phyloP scores from a whole-genome alignment of 1,284 basidiomycete genomes.

The Apiotrichum gamsii region DNA sequence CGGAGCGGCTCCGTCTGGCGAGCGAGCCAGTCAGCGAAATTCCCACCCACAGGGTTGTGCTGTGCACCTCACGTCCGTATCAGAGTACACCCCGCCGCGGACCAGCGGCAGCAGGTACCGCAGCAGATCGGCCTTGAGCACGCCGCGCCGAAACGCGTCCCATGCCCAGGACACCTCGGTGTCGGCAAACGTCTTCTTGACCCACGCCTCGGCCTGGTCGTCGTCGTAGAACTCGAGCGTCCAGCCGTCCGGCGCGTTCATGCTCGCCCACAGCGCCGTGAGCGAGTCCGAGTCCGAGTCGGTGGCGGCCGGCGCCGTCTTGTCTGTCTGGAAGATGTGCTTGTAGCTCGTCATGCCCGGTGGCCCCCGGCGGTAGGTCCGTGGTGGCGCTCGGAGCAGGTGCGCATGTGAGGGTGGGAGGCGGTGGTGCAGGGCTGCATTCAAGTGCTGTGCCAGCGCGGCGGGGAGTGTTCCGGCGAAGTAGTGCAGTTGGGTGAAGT shows the following conservation, averaged over 20 bases:
- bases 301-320: slow-evolving; percentile 1
- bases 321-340: slow-evolving; percentile 40
- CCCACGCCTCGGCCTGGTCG: slow-evolving; percentile 32
- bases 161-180: slow-evolving; percentile 38
- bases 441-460: slow-evolving; percentile 10
- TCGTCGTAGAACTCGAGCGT: slow-evolving; percentile 41
- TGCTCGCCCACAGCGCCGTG: slow-evolving; percentile 20
- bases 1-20: slow-evolving; percentile 29
- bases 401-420: slow-evolving; percentile 15
- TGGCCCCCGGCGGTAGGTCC: background rate
- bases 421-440: slow-evolving; percentile 15
- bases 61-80: slow-evolving; percentile 39
- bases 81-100: slow-evolving; percentile 47
- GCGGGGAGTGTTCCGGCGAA: slow-evolving; percentile 11
- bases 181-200: slow-evolving; percentile 25
- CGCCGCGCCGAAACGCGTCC: slow-evolving; percentile 38
- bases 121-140: slow-evolving; percentile 47
- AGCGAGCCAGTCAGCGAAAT: slow-evolving; percentile 1
- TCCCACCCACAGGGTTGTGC: too few species aligned
- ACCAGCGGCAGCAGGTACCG: slow-evolving; percentile 46
- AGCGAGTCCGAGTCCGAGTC: slow-evolving; percentile 8
- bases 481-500: slow-evolving; percentile 21
- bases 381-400: slow-evolving; percentile 2
- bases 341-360: slow-evolving; percentile 30
- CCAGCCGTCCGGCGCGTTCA: slow-evolving; percentile 37